These are phyloP conservation scores for Ogataea methanolica DNA, from an alignment of 805 yeast species.

Conservation along the genomic window DNA sequence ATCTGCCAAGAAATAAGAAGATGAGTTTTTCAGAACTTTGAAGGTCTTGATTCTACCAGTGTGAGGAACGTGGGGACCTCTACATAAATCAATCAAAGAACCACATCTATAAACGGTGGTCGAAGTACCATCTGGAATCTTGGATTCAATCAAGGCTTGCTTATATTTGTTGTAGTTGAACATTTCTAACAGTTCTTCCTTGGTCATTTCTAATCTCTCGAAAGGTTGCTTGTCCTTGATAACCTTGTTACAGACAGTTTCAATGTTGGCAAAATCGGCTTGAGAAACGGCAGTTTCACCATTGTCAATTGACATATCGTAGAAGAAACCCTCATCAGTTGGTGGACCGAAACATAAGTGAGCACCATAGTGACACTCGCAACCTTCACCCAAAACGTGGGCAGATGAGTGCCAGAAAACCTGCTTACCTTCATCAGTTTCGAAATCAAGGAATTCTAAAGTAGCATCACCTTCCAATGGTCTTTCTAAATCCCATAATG, in stretches of 20 bases:
- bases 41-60: slow-evolving; percentile 94
- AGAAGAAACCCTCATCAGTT: slow-evolving; percentile 95
- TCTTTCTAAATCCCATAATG: slow-evolving; percentile 92
- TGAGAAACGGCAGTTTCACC: slow-evolving; percentile 76
- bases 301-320: slow-evolving; percentile 83
- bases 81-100: slow-evolving; percentile 91
- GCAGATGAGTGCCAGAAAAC: slow-evolving; percentile 99
- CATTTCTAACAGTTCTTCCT: slow-evolving; percentile 89
- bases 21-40: slow-evolving; percentile 90
- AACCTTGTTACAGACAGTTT: slow-evolving; percentile 81
- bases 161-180: slow-evolving; percentile 94
- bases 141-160: slow-evolving; percentile 77
- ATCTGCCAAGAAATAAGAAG: slow-evolving; percentile 95
- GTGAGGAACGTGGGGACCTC: slow-evolving; percentile 97
- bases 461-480: slow-evolving; percentile 72
- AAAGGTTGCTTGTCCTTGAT: slow-evolving; percentile 94
- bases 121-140: slow-evolving; percentile 93
- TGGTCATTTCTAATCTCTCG: slow-evolving; percentile 87
- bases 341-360: slow-evolving; percentile 95
- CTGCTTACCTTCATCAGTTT: slow-evolving; percentile 87
- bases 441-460: slow-evolving; percentile 85
- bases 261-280: slow-evolving; percentile 78
- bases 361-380: slow-evolving; percentile 94
- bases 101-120: slow-evolving; percentile 98
- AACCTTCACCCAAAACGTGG: slow-evolving; percentile 95